These are phyloP conservation scores for Adenanthera pavonina DNA, from an alignment of 306 rosid species.

Conservation along the genomic window DNA sequence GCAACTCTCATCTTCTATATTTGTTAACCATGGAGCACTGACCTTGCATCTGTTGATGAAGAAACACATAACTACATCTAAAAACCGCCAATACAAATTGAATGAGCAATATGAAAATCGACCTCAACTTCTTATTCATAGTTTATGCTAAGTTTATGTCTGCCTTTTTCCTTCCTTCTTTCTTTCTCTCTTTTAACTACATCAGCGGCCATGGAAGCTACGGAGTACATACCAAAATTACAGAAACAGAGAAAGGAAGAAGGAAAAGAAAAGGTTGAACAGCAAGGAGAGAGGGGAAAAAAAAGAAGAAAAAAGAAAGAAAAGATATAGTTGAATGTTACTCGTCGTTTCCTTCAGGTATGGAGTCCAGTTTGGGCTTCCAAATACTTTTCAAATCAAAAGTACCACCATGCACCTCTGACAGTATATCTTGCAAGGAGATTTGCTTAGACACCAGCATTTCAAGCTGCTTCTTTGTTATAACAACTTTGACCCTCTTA, in stretches of 20 bases:
- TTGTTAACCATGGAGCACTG: constrained; percentile 15
- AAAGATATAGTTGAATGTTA: neutral
- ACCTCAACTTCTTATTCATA: constrained; percentile 6
- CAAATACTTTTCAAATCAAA: constrained; percentile 29
- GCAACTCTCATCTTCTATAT: neutral
- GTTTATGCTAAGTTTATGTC: constrained; percentile 2
- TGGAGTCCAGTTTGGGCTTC: constrained; percentile 64
- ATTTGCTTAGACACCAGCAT: constrained; percentile 60
- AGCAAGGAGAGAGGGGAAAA: too few relatives aligned
- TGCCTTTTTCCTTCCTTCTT: constrained; percentile 26
- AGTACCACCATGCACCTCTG: constrained; percentile 31
- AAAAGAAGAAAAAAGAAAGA: neutral
- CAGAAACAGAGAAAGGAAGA: constrained; percentile 34
- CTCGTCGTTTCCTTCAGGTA: constrained; percentile 69
- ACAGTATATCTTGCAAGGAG: constrained; percentile 55
- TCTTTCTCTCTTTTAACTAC: constrained; percentile 10
- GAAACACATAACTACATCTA: neutral
- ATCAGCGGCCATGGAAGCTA: neutral
- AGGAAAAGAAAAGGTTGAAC: constrained; percentile 31
- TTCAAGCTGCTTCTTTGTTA: constrained; percentile 69
- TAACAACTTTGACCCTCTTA: constrained; percentile 66
- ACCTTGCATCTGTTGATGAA: constrained; percentile 15
- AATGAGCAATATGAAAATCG: constrained; percentile 15
- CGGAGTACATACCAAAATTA: constrained; percentile 5
- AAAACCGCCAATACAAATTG: constrained; percentile 12